Evolutionary conservation across 169 alveolate species (phyloP).

Genomic region (Plasmodium ovale): DNA sequence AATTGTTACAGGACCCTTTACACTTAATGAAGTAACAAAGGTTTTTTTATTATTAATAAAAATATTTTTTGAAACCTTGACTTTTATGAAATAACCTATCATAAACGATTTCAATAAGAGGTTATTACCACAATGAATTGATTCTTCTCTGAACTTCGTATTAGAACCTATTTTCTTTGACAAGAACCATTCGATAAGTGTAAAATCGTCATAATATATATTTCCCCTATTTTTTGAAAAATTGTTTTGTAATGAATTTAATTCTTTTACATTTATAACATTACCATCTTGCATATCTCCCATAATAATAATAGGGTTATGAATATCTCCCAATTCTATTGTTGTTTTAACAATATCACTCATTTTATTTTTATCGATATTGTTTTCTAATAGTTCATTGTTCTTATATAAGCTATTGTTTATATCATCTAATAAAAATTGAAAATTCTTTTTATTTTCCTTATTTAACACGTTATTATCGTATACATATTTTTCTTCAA

Average conservation of each 20-base stretch:
- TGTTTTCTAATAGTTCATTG: slow-evolving; percentile 9
- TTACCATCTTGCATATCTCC: slow-evolving; percentile 73
- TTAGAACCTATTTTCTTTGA: slow-evolving; percentile 76
- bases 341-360: neutral
- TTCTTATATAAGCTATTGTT: slow-evolving; percentile 26
- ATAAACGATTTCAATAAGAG: slow-evolving; percentile 80
- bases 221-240: slow-evolving; percentile 13
- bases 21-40: slow-evolving; percentile 76
- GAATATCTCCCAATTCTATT: slow-evolving; percentile 28
- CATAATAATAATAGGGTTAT: slow-evolving; percentile 54
- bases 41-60: slow-evolving; percentile 73
- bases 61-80: slow-evolving; percentile 80
- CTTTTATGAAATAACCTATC: slow-evolving; percentile 83
- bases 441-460: slow-evolving; percentile 21
- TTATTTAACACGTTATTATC: slow-evolving; percentile 49
- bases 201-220: slow-evolving; percentile 40
- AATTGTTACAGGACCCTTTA: slow-evolving; percentile 81
- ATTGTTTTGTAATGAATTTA: slow-evolving; percentile 9
- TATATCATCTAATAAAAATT: slow-evolving; percentile 28
- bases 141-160: slow-evolving; percentile 55
- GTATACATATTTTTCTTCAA: slow-evolving; percentile 51
- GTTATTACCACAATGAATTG: slow-evolving; percentile 76
- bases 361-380: slow-evolving; percentile 13
- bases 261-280: slow-evolving; percentile 50
- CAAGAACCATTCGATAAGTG: slow-evolving; percentile 83